Conservation (phyloP, 1,284 basidiomycete species). For the Trichosporon faecale region DNA sequence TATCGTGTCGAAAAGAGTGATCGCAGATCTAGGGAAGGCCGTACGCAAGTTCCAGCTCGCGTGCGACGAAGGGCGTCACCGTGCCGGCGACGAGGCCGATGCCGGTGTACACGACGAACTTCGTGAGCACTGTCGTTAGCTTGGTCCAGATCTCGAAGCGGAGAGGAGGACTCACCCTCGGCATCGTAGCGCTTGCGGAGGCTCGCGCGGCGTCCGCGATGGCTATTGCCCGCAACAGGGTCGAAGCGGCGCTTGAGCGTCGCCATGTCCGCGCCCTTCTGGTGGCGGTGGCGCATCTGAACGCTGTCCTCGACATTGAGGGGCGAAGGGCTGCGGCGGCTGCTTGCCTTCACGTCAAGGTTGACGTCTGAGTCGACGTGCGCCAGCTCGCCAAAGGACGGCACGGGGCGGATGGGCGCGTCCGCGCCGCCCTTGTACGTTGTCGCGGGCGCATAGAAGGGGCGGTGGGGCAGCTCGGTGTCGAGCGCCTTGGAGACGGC, state of each 20-base stretch:
- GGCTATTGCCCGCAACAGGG: slow-evolving; percentile 15
- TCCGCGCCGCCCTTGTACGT: slow-evolving; percentile 68
- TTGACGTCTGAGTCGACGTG: slow-evolving; percentile 35
- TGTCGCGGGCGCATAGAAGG: slow-evolving; percentile 83
- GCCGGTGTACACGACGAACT: slow-evolving; percentile 84
- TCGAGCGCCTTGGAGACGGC: slow-evolving; percentile 57
- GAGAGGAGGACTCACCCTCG: slow-evolving; percentile 62
- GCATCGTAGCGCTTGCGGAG: slow-evolving; percentile 57
- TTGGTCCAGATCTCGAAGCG: too few relatives aligned
- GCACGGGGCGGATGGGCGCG: slow-evolving; percentile 66
- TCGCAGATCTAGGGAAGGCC: not conserved
- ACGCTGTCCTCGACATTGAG: slow-evolving; percentile 8
- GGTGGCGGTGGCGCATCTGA: not conserved
- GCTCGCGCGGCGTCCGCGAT: not conserved
- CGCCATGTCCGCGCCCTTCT: not conserved
- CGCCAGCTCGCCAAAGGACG: slow-evolving; percentile 75
- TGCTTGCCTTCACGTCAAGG: not conserved
- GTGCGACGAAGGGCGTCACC: slow-evolving; percentile 55
- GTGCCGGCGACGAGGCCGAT: slow-evolving; percentile 70
- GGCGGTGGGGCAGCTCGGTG: slow-evolving; percentile 68
- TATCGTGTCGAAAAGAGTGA: not conserved
- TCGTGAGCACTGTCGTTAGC: slow-evolving; percentile 67
- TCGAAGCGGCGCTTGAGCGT: slow-evolving; percentile 15
- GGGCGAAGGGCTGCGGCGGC: slow-evolving; percentile 12
- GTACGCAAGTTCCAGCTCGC: slow-evolving; percentile 9